phyloP scores from a whole-genome alignment of 306 rosid genomes.

The Fragaria iinumae region DNA sequence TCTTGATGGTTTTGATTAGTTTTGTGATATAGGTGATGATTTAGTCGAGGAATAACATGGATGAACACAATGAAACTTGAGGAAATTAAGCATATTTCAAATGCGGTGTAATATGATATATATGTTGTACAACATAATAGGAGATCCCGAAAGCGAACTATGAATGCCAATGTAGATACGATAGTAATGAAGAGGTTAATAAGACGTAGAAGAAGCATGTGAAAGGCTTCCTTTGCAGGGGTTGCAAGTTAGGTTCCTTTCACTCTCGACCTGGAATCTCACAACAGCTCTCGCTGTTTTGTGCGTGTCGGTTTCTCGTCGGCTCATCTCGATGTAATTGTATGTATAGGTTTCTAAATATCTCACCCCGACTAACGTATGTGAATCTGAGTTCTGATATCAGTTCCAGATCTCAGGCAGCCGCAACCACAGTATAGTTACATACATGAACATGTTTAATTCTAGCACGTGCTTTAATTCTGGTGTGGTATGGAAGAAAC shows the following conservation, averaged over 20 bases:
- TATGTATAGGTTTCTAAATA: slow-evolving; percentile 26
- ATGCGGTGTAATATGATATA: neutral
- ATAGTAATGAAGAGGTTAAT: neutral
- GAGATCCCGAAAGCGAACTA: neutral
- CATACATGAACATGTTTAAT: neutral
- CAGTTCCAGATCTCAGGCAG: neutral
- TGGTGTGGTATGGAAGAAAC: neutral
- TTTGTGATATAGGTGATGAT: neutral
- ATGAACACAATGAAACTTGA: neutral
- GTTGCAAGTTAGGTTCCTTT: slow-evolving; percentile 35
- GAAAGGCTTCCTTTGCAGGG: neutral
- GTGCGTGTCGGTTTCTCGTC: slow-evolving; percentile 28
- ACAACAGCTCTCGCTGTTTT: slow-evolving; percentile 20
- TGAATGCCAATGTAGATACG: neutral
- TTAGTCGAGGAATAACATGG: neutral
- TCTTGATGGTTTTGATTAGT: too few relatives aligned
- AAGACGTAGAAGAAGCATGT: neutral
- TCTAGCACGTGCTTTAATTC: neutral
- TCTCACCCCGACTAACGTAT: neutral
- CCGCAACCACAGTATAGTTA: neutral
- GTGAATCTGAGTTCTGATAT: neutral
- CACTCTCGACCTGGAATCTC: slow-evolving; percentile 37
- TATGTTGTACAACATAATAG: neutral
- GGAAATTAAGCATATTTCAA: neutral
- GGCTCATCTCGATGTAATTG: slow-evolving; percentile 28